Conservation (phyloP, 345 rosid species). For the Populus alba region DNA sequence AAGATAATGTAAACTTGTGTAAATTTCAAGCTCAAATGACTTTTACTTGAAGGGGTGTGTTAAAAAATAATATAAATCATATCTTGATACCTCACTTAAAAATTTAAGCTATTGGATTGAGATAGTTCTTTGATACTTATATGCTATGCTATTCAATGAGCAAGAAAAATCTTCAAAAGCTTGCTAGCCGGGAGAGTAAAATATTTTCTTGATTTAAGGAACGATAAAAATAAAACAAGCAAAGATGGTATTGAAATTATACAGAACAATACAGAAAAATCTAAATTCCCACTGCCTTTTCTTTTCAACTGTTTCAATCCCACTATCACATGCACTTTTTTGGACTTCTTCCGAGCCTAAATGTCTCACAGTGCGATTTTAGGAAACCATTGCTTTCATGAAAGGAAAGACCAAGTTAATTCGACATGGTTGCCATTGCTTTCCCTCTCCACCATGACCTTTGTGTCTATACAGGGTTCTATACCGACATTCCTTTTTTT, state of each 20-base stretch:
- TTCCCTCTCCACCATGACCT: not conserved
- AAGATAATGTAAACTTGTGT: too few species aligned
- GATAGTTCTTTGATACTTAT: too few species aligned
- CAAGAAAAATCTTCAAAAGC: not conserved
- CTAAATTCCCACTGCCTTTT: not conserved
- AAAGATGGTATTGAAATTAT: not conserved
- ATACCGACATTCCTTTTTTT: not conserved
- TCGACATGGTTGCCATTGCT: not conserved
- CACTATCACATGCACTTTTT: not conserved
- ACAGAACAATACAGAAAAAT: not conserved
- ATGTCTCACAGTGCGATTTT: not conserved
- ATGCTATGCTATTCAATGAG: not conserved
- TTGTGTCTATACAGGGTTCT: not conserved
- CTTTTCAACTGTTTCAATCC: not conserved
- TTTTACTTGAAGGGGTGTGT: too few species aligned
- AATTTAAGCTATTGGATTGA: too few species aligned
- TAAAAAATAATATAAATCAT: too few species aligned
- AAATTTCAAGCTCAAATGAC: too few species aligned
- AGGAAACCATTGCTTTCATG: constrained; percentile 7
- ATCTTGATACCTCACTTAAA: too few species aligned
- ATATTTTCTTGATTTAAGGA: not conserved
- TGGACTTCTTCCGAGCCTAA: not conserved
- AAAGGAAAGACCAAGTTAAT: not conserved
- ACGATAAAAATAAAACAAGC: not conserved
- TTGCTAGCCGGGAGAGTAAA: not conserved